Base-by-base conservation (phyloP, 1,139 yeast species). In the Saccharomyces hybrid region DNA sequence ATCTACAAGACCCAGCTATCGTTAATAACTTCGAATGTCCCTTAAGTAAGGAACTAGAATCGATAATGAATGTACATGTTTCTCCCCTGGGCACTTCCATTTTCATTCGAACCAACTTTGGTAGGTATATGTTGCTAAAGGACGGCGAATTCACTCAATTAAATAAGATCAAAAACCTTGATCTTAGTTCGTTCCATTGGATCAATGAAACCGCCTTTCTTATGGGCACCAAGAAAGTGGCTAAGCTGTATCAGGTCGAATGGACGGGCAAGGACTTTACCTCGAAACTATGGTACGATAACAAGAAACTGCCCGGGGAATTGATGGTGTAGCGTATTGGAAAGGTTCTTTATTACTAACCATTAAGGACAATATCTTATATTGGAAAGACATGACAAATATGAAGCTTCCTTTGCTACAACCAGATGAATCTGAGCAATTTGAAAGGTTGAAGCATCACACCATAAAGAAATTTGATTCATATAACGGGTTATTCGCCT, bases 291-390 rank as follows among this genome's bases (percentile, higher is more conserved):
- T 38, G 44, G 44, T 38, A 38, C 19, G 44, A 38, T 9, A 38
- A 38, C 44, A 38, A 38, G 44, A 38, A 38, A 19, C 44, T 38
- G 12, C 19, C 44, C 11, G 44, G 44, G 44, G 44, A 4, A 38
- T 38, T 19, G 75, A 75, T 34, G 70, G 70, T 26, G 68, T 79
- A 4, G 69, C 73, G 59, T 73, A 68, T 51, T 79, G 81, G 79
- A 60, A 58, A 49, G 57, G 61, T 19, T 38, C 44, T 9, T 24
- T 38, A 9, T 19, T 38, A 19, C 14, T 38, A 11, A 38, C 44
- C 7, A 16, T 38, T 9, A 38, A 38, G 21, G 44, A 38, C 24
- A 38, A 38, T 9, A 38, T 38, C 3, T 19, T 38, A 38, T 38
- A 38, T 24, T 38, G 44, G 44, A 38, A 16, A 38, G 24, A 38